Evolutionary conservation across 768 basidiomycete species (phyloP).

Genomic region (Pisolithus sp.): DNA sequence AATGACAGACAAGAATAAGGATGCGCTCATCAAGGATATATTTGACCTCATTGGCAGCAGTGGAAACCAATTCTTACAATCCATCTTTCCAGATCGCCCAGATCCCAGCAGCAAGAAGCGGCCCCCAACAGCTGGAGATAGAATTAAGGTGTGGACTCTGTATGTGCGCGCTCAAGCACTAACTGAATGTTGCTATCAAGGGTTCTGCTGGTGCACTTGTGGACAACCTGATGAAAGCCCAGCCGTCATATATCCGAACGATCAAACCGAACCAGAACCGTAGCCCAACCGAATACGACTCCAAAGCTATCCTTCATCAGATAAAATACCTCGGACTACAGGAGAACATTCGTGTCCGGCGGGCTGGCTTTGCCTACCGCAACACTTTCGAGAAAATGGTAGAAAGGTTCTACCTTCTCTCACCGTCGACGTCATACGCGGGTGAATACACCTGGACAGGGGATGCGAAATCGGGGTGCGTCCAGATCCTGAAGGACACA

Average conservation of each 20-base stretch:
- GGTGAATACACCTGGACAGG: constrained; percentile 98
- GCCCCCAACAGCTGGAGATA: constrained; percentile 95
- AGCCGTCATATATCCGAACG: constrained; percentile 96
- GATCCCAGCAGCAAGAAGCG: constrained; percentile 97
- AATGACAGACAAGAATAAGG: constrained; percentile 99
- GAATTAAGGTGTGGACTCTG: constrained; percentile 69
- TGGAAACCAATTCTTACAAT: constrained; percentile 79
- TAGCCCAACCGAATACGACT: constrained; percentile 85
- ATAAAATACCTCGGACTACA: constrained; percentile 98
- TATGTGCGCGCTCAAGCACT: background rate
- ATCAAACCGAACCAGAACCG: constrained; percentile 99
- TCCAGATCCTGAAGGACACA: constrained; percentile 88
- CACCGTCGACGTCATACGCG: constrained; percentile 92
- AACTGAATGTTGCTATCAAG: constrained; percentile 30
- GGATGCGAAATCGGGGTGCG: constrained; percentile 84
- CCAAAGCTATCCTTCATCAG: constrained; percentile 94
- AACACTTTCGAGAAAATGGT: constrained; percentile 99
- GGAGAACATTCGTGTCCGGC: constrained; percentile 95
- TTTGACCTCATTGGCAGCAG: constrained; percentile 82
- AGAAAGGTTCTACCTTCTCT: constrained; percentile 93
- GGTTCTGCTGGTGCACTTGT: constrained; percentile 93
- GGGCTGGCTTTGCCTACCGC: constrained; percentile 96
- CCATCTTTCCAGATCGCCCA: constrained; percentile 86
- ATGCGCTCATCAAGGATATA: constrained; percentile 89
- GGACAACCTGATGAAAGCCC: constrained; percentile 95